phyloP scores from a whole-genome alignment of 495 filamentous ascomycete species.

The Xylaria castorea region DNA sequence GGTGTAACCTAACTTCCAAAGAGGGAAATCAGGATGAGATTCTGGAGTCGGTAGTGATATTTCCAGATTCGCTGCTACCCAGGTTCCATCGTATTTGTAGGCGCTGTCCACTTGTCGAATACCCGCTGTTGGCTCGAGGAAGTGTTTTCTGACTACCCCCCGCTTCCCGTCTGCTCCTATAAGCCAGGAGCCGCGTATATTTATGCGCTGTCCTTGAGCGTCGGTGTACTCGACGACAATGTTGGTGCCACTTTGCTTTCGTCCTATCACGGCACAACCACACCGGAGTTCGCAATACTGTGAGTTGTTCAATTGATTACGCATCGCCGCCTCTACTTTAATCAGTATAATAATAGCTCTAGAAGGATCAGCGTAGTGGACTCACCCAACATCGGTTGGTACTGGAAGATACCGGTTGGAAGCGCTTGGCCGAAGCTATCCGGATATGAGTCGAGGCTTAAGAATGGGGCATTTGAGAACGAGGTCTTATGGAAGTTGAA shows the following conservation, averaged over 20 bases:
- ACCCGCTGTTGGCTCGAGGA: constrained; percentile 54
- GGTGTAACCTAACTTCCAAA: constrained; percentile 57
- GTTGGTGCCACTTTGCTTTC: constrained; percentile 40
- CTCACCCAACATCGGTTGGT: constrained; percentile 40
- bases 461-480: constrained; percentile 32
- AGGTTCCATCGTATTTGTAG: constrained; percentile 56
- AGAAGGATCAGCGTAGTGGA: background rate
- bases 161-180: constrained; percentile 61
- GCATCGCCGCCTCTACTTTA: constrained; percentile 39
- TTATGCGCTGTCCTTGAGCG: constrained; percentile 31
- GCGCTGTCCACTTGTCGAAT: constrained; percentile 47
- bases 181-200: constrained; percentile 48
- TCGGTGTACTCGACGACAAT: constrained; percentile 48
- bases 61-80: constrained; percentile 61
- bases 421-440: constrained; percentile 32
- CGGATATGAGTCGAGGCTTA: background rate
- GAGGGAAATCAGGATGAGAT: constrained; percentile 56
- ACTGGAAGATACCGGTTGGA: constrained; percentile 35
- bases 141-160: constrained; percentile 57
- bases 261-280: constrained; percentile 42
- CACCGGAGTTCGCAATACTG: constrained; percentile 46
- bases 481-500: constrained; percentile 38
- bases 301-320: constrained; percentile 31
- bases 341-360: background rate
- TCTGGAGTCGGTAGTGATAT: constrained; percentile 51